Conservation (phyloP, 2,329 filamentous ascomycete species). For the Balansia obtecta region DNA sequence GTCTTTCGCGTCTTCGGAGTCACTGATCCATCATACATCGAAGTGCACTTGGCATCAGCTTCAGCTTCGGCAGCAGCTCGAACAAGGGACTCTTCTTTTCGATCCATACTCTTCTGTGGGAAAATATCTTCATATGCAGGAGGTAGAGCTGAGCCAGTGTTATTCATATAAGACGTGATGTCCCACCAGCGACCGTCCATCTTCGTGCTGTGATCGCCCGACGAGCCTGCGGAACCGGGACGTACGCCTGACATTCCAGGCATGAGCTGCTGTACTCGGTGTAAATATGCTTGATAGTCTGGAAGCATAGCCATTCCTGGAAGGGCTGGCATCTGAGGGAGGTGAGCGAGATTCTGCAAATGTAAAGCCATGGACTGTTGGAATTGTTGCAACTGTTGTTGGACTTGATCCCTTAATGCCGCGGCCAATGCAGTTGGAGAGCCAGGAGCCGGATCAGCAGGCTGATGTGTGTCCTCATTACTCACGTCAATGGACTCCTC, state of each 20-base stretch:
- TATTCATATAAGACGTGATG: conserved; percentile 41
- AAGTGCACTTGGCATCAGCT: conserved; percentile 44
- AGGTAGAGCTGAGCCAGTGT: conserved; percentile 37
- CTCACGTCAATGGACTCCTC: conserved; percentile 21
- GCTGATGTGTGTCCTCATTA: conserved; percentile 26
- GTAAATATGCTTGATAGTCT: conserved; percentile 59
- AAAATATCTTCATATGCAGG: conserved; percentile 74
- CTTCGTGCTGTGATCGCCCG: conserved; percentile 26
- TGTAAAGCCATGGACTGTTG: conserved; percentile 58
- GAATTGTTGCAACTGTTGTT: conserved; percentile 62
- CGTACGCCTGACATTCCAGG: conserved; percentile 46
- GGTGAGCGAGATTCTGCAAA: conserved; percentile 42
- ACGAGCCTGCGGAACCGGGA: conserved; percentile 39
- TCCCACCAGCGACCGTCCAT: conserved; percentile 55
- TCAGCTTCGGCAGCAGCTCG: conserved; percentile 45
- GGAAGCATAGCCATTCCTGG: conserved; percentile 51
- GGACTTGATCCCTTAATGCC: conserved; percentile 61
- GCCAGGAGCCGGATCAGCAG: conserved; percentile 22
- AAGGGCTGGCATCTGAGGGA: conserved; percentile 42
- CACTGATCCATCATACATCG: conserved; percentile 34
- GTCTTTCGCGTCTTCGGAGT: conserved; percentile 13
- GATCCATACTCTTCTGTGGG: conserved; percentile 41
- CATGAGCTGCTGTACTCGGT: conserved; percentile 58
- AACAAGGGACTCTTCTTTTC: conserved; percentile 45
- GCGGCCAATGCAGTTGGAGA: conserved; percentile 52